A percentile compares a stretch with the other conserved stretches of the same genome.
Evolutionary conservation across 106 monocot genomes (phyloP).

Genomic region (Allium sativum): DNA sequence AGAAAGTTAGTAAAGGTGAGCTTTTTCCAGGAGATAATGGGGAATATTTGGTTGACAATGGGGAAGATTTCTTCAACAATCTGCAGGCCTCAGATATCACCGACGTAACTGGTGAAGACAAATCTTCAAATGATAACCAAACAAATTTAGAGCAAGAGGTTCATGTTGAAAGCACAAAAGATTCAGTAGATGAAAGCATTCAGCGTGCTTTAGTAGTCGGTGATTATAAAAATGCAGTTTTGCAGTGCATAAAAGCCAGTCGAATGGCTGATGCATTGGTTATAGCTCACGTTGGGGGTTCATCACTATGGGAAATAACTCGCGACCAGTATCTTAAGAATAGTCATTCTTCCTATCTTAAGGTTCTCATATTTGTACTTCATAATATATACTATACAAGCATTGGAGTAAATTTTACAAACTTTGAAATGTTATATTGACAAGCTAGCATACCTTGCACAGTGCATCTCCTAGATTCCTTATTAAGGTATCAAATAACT

Average conservation of each 20-base stretch:
- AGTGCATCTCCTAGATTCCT: too few relatives aligned
- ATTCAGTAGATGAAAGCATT: slow-evolving; percentile 64
- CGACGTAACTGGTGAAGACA: slow-evolving; percentile 13
- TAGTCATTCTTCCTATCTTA: slow-evolving; percentile 67
- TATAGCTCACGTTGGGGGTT: slow-evolving; percentile 79
- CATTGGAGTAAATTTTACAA: too few relatives aligned
- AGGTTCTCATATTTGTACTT: slow-evolving; percentile 34
- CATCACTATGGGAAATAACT: slow-evolving; percentile 72
- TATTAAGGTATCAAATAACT: too few relatives aligned
- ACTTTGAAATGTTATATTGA: too few relatives aligned
- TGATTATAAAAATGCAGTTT: slow-evolving; percentile 87
- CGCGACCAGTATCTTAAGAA: slow-evolving; percentile 75
- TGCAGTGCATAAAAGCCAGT: slow-evolving; percentile 60
- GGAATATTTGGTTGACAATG: slow-evolving; percentile 63
- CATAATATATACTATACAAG: background rate
- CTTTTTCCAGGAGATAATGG: slow-evolving; percentile 7
- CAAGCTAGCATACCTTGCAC: too few relatives aligned
- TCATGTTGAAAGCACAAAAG: slow-evolving; percentile 19
- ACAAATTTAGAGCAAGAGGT: slow-evolving; percentile 11
- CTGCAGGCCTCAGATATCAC: slow-evolving; percentile 27
- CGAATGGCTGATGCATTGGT: slow-evolving; percentile 97
- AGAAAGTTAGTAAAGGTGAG: slow-evolving; percentile 13
- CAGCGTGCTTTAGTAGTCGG: slow-evolving; percentile 84
- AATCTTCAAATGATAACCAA: slow-evolving; percentile 30
- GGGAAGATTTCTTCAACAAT: slow-evolving; percentile 94